phyloP scores from a whole-genome alignment of 164 flowering plant genomes.

The Vitis riparia region DNA sequence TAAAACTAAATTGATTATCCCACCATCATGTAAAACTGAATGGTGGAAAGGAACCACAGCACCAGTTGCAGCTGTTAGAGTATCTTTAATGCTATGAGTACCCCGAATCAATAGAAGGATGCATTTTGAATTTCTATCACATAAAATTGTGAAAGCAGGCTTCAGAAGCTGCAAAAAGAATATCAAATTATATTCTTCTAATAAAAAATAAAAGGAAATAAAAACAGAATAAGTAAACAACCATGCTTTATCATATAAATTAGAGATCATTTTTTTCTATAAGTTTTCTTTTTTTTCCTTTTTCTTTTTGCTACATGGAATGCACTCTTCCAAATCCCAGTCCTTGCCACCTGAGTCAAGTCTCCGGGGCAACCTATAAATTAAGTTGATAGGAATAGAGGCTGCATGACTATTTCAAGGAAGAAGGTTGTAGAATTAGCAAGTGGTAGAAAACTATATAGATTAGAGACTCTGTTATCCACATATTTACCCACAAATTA shows the following conservation, averaged over 20 bases:
- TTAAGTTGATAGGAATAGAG: too few relatives aligned
- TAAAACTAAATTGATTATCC: constrained; percentile 79
- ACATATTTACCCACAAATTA: too few relatives aligned
- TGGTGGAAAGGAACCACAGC: constrained; percentile 98
- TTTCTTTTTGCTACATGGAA: too few relatives aligned
- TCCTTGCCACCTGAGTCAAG: too few relatives aligned
- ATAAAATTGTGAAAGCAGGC: constrained; percentile 90
- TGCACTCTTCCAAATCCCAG: too few relatives aligned
- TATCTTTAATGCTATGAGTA: constrained; percentile 96
- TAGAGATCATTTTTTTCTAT: too few relatives aligned
- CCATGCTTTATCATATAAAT: neutral
- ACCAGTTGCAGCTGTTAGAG: constrained; percentile 93
- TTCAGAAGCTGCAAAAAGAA: constrained; percentile 73
- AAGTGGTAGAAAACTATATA: too few relatives aligned
- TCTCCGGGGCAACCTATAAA: too few relatives aligned
- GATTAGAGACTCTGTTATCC: too few relatives aligned
- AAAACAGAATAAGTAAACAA: neutral
- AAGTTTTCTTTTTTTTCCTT: too few relatives aligned
- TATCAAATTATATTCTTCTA: neutral
- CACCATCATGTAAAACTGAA: constrained; percentile 92
- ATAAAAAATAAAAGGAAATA: neutral
- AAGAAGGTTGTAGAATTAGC: too few relatives aligned
- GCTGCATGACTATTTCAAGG: too few relatives aligned
- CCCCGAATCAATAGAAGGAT: constrained; percentile 90
- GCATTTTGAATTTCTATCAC: constrained; percentile 67